These are phyloP conservation scores for Ogataea methylovora DNA, from an alignment of 805 yeast genomes.

Conservation along the genomic window DNA sequence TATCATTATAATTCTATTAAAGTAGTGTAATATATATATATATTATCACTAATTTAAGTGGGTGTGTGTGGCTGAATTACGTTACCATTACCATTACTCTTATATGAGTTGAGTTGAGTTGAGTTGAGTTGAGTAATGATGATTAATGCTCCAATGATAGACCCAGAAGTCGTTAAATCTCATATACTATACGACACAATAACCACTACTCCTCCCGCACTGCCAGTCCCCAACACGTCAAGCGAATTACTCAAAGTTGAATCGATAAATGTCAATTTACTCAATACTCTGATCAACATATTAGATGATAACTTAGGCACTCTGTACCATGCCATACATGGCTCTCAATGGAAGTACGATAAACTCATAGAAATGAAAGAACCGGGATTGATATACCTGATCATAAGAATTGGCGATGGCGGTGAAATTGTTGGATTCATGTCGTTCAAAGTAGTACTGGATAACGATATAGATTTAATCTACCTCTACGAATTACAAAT, in stretches of 20 bases:
- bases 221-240: neutral
- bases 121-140: no score
- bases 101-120: no score
- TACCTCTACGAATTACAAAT: slow-evolving; percentile 56
- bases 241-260: neutral
- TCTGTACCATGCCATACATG: slow-evolving; percentile 20
- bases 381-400: slow-evolving; percentile 36
- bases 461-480: slow-evolving; percentile 30
- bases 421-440: slow-evolving; percentile 31
- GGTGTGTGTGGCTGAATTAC: no score
- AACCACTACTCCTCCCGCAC: neutral
- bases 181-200: neutral
- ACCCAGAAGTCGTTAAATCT: neutral
- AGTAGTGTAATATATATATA: no score
- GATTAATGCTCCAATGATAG: neutral
- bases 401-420: slow-evolving; percentile 16
- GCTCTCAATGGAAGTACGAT: slow-evolving; percentile 32
- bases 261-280: neutral
- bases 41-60: no score
- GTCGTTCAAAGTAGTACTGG: slow-evolving; percentile 37
- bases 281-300: slow-evolving; percentile 11
- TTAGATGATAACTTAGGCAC: slow-evolving; percentile 20
- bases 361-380: slow-evolving; percentile 41
- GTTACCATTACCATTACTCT: no score
- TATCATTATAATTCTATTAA: no score